These are phyloP conservation scores for Colletotrichum australisinense DNA, from an alignment of 2,329 filamentous ascomycete genomes.

Conservation along the genomic window DNA sequence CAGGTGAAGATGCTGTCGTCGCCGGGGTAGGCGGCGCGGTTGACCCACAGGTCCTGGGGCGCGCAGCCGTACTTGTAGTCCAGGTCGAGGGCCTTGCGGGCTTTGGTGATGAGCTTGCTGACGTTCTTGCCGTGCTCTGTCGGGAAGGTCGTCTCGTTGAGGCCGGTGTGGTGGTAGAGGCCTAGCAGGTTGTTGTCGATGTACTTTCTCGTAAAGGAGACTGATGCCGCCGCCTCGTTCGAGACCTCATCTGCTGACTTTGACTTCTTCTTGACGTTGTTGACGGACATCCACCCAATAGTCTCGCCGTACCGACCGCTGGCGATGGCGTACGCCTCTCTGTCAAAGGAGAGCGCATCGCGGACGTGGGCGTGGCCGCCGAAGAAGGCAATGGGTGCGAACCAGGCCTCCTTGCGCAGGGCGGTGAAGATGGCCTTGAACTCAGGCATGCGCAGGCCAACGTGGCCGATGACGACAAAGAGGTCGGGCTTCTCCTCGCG, in stretches of 20 bases:
- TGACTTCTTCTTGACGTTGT: constrained; percentile 64
- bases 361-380: constrained; percentile 92
- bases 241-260: constrained; percentile 41
- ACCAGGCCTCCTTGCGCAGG: constrained; percentile 81
- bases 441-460: constrained; percentile 84
- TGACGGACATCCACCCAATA: constrained; percentile 90
- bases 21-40: constrained; percentile 78
- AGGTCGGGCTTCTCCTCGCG: constrained; percentile 87
- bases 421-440: constrained; percentile 81
- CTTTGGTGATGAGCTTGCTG: constrained; percentile 74
- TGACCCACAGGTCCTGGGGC: constrained; percentile 85
- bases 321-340: constrained; percentile 81
- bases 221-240: constrained; percentile 42
- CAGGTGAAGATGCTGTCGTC: constrained; percentile 83
- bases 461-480: constrained; percentile 88
- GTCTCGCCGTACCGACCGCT: constrained; percentile 96
- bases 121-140: constrained; percentile 81
- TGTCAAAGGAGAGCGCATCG: constrained; percentile 84
- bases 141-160: constrained; percentile 78
- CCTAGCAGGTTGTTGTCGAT: constrained; percentile 95
- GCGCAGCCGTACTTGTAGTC: constrained; percentile 86
- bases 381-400: constrained; percentile 90
- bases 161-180: constrained; percentile 81
- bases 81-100: constrained; percentile 76
- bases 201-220: constrained; percentile 81